These are phyloP conservation scores for Plantago coronopus DNA, from an alignment of 305 asterid species.

Conservation along the genomic window DNA sequence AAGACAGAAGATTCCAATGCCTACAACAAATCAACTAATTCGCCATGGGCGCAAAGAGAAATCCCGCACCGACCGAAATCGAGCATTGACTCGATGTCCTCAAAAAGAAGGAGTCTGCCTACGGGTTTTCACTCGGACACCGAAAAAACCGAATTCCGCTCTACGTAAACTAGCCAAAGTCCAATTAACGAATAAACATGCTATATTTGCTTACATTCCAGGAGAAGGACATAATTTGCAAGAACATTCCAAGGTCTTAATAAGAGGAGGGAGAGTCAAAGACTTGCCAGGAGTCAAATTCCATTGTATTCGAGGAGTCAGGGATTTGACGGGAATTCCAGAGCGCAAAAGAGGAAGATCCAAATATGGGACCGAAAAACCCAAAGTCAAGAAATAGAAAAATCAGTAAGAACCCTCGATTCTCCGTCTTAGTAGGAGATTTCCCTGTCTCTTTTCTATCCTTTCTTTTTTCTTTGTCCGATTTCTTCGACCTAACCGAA, in stretches of 20 bases:
- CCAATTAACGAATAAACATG: background rate
- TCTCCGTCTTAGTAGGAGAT: too few species aligned
- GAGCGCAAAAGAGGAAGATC: background rate
- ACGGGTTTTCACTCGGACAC: background rate
- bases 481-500: too few species aligned
- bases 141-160: background rate
- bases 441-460: too few species aligned
- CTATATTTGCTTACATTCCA: background rate
- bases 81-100: background rate
- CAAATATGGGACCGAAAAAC: too few species aligned
- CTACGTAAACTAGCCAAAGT: background rate
- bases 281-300: conserved; percentile 13
- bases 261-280: conserved; percentile 4
- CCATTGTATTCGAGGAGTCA: conserved; percentile 14
- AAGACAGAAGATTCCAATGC: too few species aligned
- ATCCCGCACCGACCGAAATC: background rate
- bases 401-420: too few species aligned
- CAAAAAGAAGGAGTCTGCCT: background rate
- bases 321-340: conserved; percentile 1
- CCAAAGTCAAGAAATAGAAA: too few species aligned
- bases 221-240: background rate
- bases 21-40: too few species aligned
- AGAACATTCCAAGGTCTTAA: background rate
- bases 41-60: background rate
- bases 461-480: too few species aligned